Percentiles rank a stretch among this genome's conserved stretches.
Conservation (phyloP, 257 asterid genomes). For the Nicotiana noctiflora region DNA sequence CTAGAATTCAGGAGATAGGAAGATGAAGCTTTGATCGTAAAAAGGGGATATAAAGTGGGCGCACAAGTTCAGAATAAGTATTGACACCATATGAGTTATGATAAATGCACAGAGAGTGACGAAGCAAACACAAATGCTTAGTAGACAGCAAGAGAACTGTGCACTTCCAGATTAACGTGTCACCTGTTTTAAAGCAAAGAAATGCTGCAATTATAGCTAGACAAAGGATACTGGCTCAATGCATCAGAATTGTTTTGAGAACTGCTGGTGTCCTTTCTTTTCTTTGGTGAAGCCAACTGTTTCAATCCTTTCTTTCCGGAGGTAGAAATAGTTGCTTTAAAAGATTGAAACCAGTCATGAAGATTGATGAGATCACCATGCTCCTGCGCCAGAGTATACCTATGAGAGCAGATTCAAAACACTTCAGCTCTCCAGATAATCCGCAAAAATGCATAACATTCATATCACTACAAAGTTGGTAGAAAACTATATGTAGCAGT, state of each 20-base stretch:
- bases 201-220: neutral
- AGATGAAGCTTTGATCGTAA: neutral
- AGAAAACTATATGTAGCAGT: slow-evolving; percentile 1
- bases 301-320: slow-evolving; percentile 36
- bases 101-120: neutral
- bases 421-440: neutral
- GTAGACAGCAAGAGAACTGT: neutral
- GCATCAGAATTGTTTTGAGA: slow-evolving; percentile 50
- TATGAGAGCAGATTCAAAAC: slow-evolving; percentile 16
- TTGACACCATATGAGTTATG: neutral
- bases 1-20: neutral
- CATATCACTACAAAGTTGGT: neutral
- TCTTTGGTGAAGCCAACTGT: slow-evolving; percentile 64
- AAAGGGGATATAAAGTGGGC: neutral
- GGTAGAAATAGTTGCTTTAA: slow-evolving; percentile 48
- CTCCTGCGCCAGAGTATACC: slow-evolving; percentile 88
- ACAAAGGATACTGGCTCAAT: slow-evolving; percentile 70
- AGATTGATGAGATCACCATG: slow-evolving; percentile 93
- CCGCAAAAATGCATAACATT: neutral
- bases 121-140: neutral
- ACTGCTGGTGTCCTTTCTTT: slow-evolving; percentile 33
- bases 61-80: too few relatives aligned
- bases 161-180: neutral
- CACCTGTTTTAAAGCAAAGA: slow-evolving; percentile 6
- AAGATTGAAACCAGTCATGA: slow-evolving; percentile 88